phyloP scores from a whole-genome alignment of 805 yeast genomes.

The Zygosaccharomyces rouxii region DNA sequence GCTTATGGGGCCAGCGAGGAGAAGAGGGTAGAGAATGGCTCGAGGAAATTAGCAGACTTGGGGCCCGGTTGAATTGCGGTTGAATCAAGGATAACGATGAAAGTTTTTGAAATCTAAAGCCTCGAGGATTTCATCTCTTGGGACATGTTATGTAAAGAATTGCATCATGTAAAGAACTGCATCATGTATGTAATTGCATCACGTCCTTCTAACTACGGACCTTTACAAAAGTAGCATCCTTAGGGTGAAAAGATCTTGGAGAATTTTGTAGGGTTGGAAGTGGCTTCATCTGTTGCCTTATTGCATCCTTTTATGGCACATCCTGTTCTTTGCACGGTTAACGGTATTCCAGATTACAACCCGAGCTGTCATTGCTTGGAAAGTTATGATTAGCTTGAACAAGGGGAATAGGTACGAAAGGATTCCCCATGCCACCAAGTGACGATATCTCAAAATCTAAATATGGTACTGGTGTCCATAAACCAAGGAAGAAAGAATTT shows the following conservation, averaged over 20 bases:
- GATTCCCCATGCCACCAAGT: conserved; percentile 6
- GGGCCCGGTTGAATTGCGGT: not conserved
- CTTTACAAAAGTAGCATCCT: not conserved
- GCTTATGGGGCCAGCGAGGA: not conserved
- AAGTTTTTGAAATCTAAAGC: not conserved
- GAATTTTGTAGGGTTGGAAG: too few relatives aligned
- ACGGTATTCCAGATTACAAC: too few relatives aligned
- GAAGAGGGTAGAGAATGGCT: not conserved
- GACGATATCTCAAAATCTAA: conserved; percentile 6
- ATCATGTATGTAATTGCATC: not conserved
- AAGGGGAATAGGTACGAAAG: not conserved
- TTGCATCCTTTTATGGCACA: too few relatives aligned
- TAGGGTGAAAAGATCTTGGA: not conserved
- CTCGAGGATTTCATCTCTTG: not conserved
- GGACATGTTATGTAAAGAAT: not conserved
- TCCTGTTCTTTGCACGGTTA: too few relatives aligned
- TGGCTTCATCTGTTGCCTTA: too few relatives aligned
- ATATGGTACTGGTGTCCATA: conserved; percentile 10
- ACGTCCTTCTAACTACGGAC: not conserved
- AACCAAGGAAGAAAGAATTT: conserved; percentile 11
- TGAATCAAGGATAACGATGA: not conserved
- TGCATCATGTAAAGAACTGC: not conserved
- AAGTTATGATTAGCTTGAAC: not conserved
- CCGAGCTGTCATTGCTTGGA: not conserved
- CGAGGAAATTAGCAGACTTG: not conserved